A percentile compares a stretch with the other conserved stretches of the same genome.
Evolutionary conservation across 208 protist genomes (phyloP).

Genomic region (Leishmania amazonensis): DNA sequence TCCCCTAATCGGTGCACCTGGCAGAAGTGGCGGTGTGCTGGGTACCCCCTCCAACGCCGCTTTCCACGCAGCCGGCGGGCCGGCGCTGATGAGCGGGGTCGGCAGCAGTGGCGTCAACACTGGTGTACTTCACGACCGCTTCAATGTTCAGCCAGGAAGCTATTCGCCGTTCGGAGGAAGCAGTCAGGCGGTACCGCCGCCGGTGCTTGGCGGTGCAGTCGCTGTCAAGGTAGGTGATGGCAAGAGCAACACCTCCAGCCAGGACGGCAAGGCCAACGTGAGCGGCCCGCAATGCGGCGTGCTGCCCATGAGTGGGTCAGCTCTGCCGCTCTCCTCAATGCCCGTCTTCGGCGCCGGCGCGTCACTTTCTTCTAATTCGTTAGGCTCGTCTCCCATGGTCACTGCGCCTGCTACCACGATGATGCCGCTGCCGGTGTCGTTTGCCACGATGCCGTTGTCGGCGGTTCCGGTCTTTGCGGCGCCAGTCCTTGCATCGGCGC

Average conservation of each 20-base stretch:
- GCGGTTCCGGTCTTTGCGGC: neutral
- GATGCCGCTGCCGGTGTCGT: neutral
- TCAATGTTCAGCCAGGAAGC: neutral
- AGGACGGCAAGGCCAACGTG: neutral
- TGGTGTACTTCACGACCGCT: neutral
- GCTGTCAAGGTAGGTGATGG: neutral
- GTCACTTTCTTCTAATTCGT: neutral
- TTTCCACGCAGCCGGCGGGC: neutral
- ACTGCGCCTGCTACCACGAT: neutral
- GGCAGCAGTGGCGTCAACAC: neutral
- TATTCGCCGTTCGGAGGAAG: neutral
- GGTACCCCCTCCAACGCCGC: neutral
- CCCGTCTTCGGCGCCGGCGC: neutral
- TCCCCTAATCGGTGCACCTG: neutral
- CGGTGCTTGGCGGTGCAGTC: neutral
- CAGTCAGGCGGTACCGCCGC: neutral
- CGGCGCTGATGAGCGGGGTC: neutral
- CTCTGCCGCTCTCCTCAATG: neutral
- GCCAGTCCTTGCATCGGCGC: neutral
- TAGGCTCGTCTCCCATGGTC: neutral
- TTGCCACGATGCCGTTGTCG: neutral
- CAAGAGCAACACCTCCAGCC: neutral
- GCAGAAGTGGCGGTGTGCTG: slow-evolving; percentile 13
- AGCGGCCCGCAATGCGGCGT: neutral
- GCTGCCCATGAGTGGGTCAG: neutral